phyloP scores from a whole-genome alignment of 345 rosid species.

The Populus nigra region DNA sequence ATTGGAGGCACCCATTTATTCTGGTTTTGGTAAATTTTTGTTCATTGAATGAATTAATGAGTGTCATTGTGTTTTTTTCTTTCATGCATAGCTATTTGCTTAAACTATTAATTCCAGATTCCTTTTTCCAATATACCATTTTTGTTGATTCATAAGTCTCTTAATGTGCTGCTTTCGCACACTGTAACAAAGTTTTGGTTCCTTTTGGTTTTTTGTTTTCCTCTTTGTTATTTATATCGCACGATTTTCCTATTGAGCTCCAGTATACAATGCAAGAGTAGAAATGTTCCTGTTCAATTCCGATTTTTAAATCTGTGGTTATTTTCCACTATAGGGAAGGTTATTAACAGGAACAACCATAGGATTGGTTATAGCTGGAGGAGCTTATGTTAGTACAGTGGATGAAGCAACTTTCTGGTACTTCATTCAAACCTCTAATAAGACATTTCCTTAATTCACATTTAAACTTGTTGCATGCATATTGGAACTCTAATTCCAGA shows the following conservation, averaged over 20 bases:
- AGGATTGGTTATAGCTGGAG: constrained; percentile 80
- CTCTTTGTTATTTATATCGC: not conserved
- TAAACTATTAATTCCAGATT: not conserved
- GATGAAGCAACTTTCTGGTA: constrained; percentile 99
- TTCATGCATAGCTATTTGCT: not conserved
- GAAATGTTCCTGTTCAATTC: not conserved
- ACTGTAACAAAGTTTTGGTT: not conserved
- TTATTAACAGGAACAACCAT: constrained; percentile 78
- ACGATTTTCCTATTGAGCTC: not conserved
- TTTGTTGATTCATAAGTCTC: not conserved
- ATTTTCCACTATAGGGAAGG: constrained; percentile 55
- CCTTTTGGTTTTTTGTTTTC: not conserved
- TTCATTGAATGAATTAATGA: not conserved
- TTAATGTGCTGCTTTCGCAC: not conserved
- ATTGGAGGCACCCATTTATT: not conserved
- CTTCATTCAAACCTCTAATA: constrained; percentile 13
- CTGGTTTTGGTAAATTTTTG: not conserved
- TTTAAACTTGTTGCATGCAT: not conserved
- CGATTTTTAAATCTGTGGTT: not conserved
- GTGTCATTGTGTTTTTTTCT: not conserved
- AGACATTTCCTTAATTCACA: not conserved
- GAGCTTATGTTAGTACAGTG: constrained; percentile 92
- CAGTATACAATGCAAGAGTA: not conserved
- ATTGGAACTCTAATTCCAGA: not conserved
- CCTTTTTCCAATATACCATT: not conserved